These are phyloP conservation scores for Porcisia deanei DNA, from an alignment of 208 protist species.

Conservation along the genomic window DNA sequence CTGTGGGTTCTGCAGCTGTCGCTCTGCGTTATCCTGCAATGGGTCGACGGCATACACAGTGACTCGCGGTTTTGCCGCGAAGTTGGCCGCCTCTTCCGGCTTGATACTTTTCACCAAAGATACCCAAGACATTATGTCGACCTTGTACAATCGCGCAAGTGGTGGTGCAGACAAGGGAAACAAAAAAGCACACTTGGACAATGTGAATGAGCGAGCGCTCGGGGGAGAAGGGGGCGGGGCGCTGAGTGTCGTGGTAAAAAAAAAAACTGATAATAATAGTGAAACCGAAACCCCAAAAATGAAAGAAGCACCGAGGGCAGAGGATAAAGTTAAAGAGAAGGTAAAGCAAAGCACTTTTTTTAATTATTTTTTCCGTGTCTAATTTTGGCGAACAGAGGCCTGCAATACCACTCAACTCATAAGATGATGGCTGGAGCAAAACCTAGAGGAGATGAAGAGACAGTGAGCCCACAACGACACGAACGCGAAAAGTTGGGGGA, in stretches of 20 bases:
- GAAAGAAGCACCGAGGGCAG: too few species aligned
- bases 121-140: constrained; percentile 69
- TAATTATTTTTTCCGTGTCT: background rate
- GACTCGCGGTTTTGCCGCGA: constrained; percentile 24
- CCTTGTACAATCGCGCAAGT: background rate
- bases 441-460: background rate
- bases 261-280: background rate
- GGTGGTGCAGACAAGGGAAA: background rate
- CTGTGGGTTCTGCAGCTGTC: constrained; percentile 31
- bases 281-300: background rate
- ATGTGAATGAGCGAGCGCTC: background rate
- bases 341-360: too few species aligned
- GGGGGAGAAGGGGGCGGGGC: background rate
- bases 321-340: background rate
- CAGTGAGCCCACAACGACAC: too few species aligned
- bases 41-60: constrained; percentile 39
- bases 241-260: background rate
- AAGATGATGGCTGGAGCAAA: background rate
- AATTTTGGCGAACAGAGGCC: background rate
- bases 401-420: background rate
- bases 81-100: constrained; percentile 33
- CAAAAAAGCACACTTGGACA: background rate
- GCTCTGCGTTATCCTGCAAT: constrained; percentile 24
- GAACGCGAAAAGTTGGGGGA: background rate
- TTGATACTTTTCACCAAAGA: constrained; percentile 49